Base-by-base conservation (phyloP, 2,329 filamentous ascomycete genomes). In the Davidsoniella eucalypti region DNA sequence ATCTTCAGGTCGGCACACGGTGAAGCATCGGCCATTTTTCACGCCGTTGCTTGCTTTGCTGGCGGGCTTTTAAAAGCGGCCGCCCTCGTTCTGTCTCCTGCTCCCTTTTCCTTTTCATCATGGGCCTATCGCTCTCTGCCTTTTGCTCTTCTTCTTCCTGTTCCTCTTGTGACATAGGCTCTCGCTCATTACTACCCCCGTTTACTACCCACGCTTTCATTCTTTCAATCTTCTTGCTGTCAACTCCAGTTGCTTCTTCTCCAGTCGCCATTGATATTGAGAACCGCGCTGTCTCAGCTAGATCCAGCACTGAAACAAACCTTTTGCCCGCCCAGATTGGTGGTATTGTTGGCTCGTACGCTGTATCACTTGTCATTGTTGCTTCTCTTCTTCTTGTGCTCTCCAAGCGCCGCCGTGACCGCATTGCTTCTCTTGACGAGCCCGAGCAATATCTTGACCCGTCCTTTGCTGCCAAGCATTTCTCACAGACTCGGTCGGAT, bases 281-380 rank as follows among this genome's bases (percentile, higher is more conserved):
- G 6, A 54, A 54, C 39, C 54, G 55, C 39, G 55, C 53, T 6
- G 49, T 54, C 2, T 33, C 52, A 21, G 41, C 50, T 17, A 18
- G 51, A 21, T 46, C 70, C 50, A 65, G 71, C 57, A 75, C 80
- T 37, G 33, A 53, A 18, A 42, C 25, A 37, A 17, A 49, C n/a
- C 26, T 50, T 17, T 75, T 95, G 18, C 86, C 87, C 16, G 80
- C 78, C 53, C 82, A 95, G 64, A 80, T 95, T 57, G 82, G 84
- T 55, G 86, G 81, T 56, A 84, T 96, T 54, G 73, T 90, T 53
- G 87, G 81, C 54, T 81, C 84, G 53, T 95, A 95, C 76, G 72
- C 88, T 52, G 64, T 86, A 54, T 84, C 79, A 36, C 72, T 93
- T 60, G 71, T 87, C 59, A 64, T 92, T 58, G 77, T 92, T 58